Evolutionary conservation across 2,329 filamentous ascomycete genomes (phyloP).

Genomic region (Diaporthe caulivora): DNA sequence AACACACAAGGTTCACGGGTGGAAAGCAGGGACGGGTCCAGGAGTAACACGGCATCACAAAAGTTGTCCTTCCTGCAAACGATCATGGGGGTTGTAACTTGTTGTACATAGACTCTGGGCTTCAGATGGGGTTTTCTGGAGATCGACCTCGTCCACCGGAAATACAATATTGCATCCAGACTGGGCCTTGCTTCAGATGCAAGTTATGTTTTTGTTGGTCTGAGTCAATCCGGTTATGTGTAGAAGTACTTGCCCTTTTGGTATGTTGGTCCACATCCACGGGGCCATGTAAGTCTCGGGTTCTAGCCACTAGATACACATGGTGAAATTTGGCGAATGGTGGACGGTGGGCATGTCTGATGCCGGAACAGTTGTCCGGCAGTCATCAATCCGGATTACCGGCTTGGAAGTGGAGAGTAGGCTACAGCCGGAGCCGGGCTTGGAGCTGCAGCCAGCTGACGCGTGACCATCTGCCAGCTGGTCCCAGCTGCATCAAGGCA

Average conservation of each 20-base stretch:
- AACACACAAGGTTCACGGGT: conserved; percentile 4
- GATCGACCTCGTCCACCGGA: neutral
- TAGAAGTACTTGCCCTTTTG: neutral
- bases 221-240: neutral
- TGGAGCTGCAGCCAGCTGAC: neutral
- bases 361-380: neutral
- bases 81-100: conserved; percentile 21
- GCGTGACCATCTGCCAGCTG: neutral
- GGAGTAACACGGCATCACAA: conserved; percentile 28
- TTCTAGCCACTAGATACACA: neutral
- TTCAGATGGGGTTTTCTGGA: conserved; percentile 34
- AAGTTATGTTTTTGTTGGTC: neutral
- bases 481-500: conserved; percentile 1
- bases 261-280: neutral
- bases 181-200: neutral
- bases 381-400: neutral
- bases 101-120: conserved; percentile 42
- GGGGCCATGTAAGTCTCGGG: neutral
- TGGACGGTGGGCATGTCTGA: no score
- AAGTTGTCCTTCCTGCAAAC: neutral
- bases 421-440: no score
- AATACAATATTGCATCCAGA: conserved; percentile 3
- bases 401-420: no score
- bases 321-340: neutral
- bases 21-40: neutral